phyloP scores from a whole-genome alignment of 768 basidiomycete genomes.

The Phaeotremella skinneri region DNA sequence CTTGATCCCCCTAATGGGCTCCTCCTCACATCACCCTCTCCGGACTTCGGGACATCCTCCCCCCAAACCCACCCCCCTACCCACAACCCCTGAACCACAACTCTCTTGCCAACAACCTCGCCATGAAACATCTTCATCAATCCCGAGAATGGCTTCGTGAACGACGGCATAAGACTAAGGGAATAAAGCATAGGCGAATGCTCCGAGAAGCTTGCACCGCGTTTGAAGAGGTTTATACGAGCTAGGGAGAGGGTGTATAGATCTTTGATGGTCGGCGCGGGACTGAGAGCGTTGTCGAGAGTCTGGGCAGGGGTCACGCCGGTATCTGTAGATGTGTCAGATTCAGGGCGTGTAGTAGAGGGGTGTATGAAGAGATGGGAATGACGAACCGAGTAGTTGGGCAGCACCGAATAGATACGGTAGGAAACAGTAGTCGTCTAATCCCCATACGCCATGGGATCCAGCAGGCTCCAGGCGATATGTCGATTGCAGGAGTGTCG shows the following conservation, averaged over 20 bases:
- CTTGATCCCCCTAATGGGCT: too few species aligned
- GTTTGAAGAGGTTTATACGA: constrained; percentile 33
- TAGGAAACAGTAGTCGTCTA: constrained; percentile 87
- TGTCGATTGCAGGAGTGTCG: constrained; percentile 80
- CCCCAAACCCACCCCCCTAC: constrained; percentile 44
- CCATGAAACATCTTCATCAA: constrained; percentile 96
- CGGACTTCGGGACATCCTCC: constrained; percentile 17
- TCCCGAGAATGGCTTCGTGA: constrained; percentile 85
- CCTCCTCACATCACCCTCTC: not conserved
- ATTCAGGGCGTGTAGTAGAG: not conserved
- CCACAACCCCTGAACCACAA: constrained; percentile 88
- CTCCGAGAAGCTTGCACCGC: constrained; percentile 37
- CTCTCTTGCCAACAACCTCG: constrained; percentile 87
- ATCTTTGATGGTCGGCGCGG: constrained; percentile 62
- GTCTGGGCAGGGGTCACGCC: constrained; percentile 27
- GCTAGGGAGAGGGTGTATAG: constrained; percentile 36
- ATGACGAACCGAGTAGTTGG: constrained; percentile 59
- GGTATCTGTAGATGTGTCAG: constrained; percentile 7
- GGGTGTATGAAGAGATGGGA: not conserved
- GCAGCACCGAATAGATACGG: constrained; percentile 84
- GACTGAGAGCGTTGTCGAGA: constrained; percentile 18
- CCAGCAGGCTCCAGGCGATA: constrained; percentile 94
- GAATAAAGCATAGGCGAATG: constrained; percentile 71
- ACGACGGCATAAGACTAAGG: constrained; percentile 80
- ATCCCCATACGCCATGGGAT: constrained; percentile 96